Base-by-base conservation (phyloP, 1,284 basidiomycete genomes). In the Irpex lacteus region DNA sequence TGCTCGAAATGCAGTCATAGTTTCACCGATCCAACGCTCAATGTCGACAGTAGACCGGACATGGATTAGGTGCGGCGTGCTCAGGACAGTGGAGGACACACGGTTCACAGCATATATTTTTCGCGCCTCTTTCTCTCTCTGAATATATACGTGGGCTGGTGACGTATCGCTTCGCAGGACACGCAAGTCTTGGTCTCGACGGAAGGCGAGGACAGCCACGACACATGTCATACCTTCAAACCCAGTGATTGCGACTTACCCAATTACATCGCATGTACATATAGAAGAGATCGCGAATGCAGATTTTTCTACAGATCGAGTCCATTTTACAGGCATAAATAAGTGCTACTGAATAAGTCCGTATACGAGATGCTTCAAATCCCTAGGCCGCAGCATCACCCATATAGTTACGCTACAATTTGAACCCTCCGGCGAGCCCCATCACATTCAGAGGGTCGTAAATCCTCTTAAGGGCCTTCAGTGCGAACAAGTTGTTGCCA, bases 1-100 rank as follows among this genome's bases (percentile, higher is more conserved):
- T 98, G 95, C 74, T 86, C 87, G n/a, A 89, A 90, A 73, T 98
- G 94, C 76, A 90, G 91, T 70, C 80, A 91, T 66, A 85, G 81
- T 66, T 96, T 91, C 77, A 82, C 84, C 63, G 94, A 96, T 75
- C 89, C 92, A 19, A 81, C 80, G 32, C 70, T 90, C 54, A 56
- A 66, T 4, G 15, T 40, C 50, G 63, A 64, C 19, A 62, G 49
- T 62, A 55, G 62, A 56, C 65, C 63, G 15, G 67, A 68, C 21
- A 58, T 66, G 9, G 66, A 65, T 11, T 66, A 55, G 26, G 26
- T 26, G 26, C 26, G 26, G 26, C 26, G 26, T 26, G 26, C 26
- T 26, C 26, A 26, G 26, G 26, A 26, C 26, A 26, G 26, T 26
- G 26, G 26, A 26, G 26, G 26, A 26, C 26, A 26, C 26, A 26